Base-by-base conservation (phyloP, 306 rosid genomes). In the Prunus mume region DNA sequence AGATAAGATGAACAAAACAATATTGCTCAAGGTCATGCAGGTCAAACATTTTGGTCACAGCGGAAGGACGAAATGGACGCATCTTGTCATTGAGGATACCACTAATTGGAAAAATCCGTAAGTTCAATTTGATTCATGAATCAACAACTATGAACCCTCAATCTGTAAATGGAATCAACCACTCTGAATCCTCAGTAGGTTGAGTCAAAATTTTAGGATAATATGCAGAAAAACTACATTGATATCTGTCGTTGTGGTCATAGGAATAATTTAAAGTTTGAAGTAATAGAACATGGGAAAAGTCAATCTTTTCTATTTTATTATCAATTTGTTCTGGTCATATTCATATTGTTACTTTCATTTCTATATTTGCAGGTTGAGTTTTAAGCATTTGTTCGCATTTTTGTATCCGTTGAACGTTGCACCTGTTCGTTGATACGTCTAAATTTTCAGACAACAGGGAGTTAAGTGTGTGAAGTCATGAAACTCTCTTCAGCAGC, bases 1-100 rank as follows among this genome's bases (percentile, higher is more conserved):
- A 85, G 97, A 95, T 84, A 95, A 87, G 84, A 89, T 95, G 98
- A 92, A 95, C 84, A 95, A 95, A 87, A 89, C 97, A 69, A 90
- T 90, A 70, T 80, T 95, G 76, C 98, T 97, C 13, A 95, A 90
- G 87, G 97, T 95, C 75, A 92, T 92, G 98, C 98, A 95, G 86
- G 97, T 95, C 81, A 95, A 95, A 87, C 98, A 95, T 88, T 95
- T 95, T 82, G 98, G 97, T 76, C 90, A 96, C 2, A 92, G 97
- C 82, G 98, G 97, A 78, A 88, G 97, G 88, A 89, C 97, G 25
- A 95, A 95, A 79, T 95, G 98, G 98, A 89, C 97, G 3, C 98
- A 95, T 88, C 97, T 95, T 83, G 97, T 92, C 80, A 92, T 88
- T 17, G 97, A 95, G 85, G 98, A 95, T 80, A 95, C 97, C 43